Evolutionary conservation across 2,329 filamentous ascomycete species (phyloP).

Genomic region (Fusarium heterosporum): DNA sequence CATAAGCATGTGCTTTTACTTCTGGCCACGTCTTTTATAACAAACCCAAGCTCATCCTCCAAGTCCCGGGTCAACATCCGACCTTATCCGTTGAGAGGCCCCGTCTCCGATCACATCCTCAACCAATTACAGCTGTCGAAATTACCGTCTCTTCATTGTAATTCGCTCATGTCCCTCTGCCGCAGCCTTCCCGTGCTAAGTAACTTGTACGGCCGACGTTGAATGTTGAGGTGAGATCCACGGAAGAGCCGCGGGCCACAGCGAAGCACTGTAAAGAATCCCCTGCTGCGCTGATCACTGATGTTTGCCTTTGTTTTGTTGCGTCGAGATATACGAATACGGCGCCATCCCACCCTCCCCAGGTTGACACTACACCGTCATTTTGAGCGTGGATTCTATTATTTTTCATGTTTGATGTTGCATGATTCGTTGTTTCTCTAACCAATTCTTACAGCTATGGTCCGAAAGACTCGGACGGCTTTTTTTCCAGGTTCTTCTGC

Average conservation of each 20-base stretch:
- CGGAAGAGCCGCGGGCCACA: conserved; percentile 16
- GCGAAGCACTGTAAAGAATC: conserved; percentile 1
- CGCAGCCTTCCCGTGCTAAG: conserved; percentile 26
- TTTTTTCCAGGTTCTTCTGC: not conserved
- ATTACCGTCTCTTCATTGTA: conserved; percentile 46
- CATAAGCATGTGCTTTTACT: not conserved
- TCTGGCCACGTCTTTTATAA: conserved; percentile 25
- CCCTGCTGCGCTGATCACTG: not conserved
- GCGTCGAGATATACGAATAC: conserved; percentile 41
- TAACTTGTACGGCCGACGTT: conserved; percentile 12
- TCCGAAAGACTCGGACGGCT: not conserved
- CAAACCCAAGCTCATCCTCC: conserved; percentile 6
- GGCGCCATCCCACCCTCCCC: conserved; percentile 11
- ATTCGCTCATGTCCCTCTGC: conserved; percentile 40
- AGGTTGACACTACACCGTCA: conserved; percentile 36
- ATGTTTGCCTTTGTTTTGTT: conserved; percentile 14
- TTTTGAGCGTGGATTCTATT: conserved; percentile 25
- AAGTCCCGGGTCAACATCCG: conserved; percentile 46
- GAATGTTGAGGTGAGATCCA: conserved; percentile 6
- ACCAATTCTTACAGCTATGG: not conserved
- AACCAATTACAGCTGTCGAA: conserved; percentile 46
- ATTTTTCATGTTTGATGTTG: conserved; percentile 3
- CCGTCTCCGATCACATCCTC: conserved; percentile 1
- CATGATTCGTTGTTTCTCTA: conserved; percentile 4
- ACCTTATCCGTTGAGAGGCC: conserved; percentile 23